Evolutionary conservation across 495 filamentous ascomycete genomes (phyloP), one percentile per base, ranked within the genome.

Genomic region (Elaphomyces granulatus): DNA sequence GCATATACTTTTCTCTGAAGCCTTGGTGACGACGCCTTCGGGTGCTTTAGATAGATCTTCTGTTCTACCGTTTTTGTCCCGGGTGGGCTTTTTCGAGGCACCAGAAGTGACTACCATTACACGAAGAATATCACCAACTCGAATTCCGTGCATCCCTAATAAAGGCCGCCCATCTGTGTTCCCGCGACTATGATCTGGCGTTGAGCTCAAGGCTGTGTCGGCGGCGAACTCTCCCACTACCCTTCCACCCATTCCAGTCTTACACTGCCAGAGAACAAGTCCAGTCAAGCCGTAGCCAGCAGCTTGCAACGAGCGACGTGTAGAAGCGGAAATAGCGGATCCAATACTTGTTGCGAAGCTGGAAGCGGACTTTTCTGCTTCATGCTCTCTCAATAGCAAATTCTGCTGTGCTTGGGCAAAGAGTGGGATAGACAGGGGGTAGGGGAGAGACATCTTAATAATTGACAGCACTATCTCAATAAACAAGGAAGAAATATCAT

Each of bases 241-340:
- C 28, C 84, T 80, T 1, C 90, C 92, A 15, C 88, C 92, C 7
- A 94, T 61, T 0, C 90, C 92, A 0, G 90, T 96, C n/a, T 87
- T 80, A 55, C 83, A 83, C 36, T 80, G 75, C n/a, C 68, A 56
- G 9, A 93, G 60, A 15, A 70, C 49, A 2, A 98, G 70, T 45
- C 92, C 94, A 0, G 80, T 80, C 21, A 96, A 63, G 1, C 92
- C 90, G 46, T 94, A 71, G 30, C 90, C 90, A 2, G 87, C 85
- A 37, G 83, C 79, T 56, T 87, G 75, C 16, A 98, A 77, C 0
- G 76, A 68, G 0, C 73, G 60, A 12, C 90, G 83, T 12, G 83
- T 78, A 37, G 79, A 69, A 16, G 70, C 68, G 19, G 77, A 72
- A 38, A 87, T 68, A 37, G 94, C 78, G 10, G 71, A 56, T 12